These are phyloP conservation scores for Prunella vulgaris DNA, from an alignment of 257 asterid genomes.

Conservation along the genomic window DNA sequence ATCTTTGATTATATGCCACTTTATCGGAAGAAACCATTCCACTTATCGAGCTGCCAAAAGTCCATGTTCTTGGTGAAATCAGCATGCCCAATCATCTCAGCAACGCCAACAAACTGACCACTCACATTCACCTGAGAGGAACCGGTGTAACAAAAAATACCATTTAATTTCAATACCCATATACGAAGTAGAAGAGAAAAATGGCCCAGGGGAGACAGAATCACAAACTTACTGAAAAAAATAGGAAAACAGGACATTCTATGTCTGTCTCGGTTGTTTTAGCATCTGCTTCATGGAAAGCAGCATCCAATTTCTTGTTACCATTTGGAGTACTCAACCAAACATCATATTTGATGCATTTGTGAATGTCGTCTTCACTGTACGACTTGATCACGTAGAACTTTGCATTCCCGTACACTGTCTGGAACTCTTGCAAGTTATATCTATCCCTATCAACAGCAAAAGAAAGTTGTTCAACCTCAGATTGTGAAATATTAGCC, in stretches of 20 bases:
- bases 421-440: constrained; percentile 52
- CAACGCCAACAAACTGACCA: constrained; percentile 87
- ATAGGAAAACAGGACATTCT: constrained; percentile 64
- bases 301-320: constrained; percentile 64
- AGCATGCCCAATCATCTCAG: constrained; percentile 79
- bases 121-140: constrained; percentile 77
- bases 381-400: constrained; percentile 78
- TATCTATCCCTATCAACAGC: constrained; percentile 40
- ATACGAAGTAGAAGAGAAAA: too few species aligned
- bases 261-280: constrained; percentile 42
- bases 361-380: constrained; percentile 83
- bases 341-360: constrained; percentile 73
- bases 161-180: background rate
- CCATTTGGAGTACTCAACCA: constrained; percentile 91
- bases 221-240: constrained; percentile 75
- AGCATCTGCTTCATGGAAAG: constrained; percentile 49
- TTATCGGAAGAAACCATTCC: constrained; percentile 78
- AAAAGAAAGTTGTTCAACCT: constrained; percentile 34
- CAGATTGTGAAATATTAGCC: constrained; percentile 26
- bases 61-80: constrained; percentile 76
- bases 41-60: constrained; percentile 89
- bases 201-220: too few species aligned
- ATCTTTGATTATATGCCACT: constrained; percentile 91
- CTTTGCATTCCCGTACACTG: constrained; percentile 55
- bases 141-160: background rate